Percentiles rank a stretch among this genome's conserved stretches.
phyloP scores from a whole-genome alignment of 805 yeast genomes.

The Metschnikowia similis region DNA sequence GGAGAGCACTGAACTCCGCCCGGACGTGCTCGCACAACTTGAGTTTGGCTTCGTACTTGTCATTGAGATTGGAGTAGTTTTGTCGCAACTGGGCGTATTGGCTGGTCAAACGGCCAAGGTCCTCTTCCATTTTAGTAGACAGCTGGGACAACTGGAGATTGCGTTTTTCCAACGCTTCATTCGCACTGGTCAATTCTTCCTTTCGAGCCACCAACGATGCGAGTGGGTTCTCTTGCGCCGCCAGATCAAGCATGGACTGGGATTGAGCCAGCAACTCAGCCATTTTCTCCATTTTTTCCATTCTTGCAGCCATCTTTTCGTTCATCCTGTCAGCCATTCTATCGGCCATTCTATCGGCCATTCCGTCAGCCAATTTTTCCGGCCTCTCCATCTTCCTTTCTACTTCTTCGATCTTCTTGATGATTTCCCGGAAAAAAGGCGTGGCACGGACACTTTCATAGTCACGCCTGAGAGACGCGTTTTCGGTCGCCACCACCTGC shows the following conservation, averaged over 20 bases:
- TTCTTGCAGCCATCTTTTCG: no score
- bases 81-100: constrained; percentile 71
- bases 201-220: neutral
- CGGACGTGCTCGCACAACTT: constrained; percentile 20
- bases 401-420: neutral
- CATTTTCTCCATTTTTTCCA: no score
- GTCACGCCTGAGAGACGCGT: neutral
- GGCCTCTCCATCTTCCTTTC: neutral
- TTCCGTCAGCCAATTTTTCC: neutral
- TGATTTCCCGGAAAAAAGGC: neutral
- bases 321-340: no score
- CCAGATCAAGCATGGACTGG: neutral
- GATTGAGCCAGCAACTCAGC: neutral
- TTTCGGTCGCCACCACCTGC: neutral
- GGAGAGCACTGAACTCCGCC: constrained; percentile 19
- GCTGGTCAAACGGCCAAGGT: constrained; percentile 56
- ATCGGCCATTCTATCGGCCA: no score
- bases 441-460: neutral
- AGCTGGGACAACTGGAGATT: neutral
- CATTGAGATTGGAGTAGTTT: constrained; percentile 20
- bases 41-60: constrained; percentile 23
- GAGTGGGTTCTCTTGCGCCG: neutral
- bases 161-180: neutral
- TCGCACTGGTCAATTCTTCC: neutral
- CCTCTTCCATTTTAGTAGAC: constrained; percentile 25